Percentiles rank a stretch among this genome's conserved stretches.
Evolutionary conservation across 2,329 filamentous ascomycete genomes (phyloP).

Genomic region (Chrysoporthe deuterocubensis): DNA sequence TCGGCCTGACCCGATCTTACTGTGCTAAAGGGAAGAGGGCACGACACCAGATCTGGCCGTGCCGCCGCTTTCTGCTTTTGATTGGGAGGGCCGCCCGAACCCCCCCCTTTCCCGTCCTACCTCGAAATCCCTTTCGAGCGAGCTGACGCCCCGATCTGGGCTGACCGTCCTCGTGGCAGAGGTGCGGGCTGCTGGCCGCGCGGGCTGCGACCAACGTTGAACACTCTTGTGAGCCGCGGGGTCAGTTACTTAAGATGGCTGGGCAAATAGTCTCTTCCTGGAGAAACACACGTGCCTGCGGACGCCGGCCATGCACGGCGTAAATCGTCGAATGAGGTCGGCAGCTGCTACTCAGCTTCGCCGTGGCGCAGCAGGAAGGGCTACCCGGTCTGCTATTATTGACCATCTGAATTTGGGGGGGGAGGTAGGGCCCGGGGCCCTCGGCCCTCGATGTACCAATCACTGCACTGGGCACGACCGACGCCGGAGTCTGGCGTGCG

Average conservation of each 20-base stretch:
- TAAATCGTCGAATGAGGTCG: neutral
- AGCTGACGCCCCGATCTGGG: neutral
- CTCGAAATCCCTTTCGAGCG: neutral
- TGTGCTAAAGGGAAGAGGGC: neutral
- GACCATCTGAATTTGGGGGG: neutral
- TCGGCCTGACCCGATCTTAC: neutral
- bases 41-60: neutral
- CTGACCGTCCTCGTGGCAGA: neutral
- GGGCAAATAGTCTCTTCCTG: neutral
- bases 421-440: neutral
- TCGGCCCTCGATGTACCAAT: neutral
- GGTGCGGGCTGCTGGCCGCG: neutral
- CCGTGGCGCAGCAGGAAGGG: neutral
- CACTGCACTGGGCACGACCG: neutral
- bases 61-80: neutral
- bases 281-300: neutral
- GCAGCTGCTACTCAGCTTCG: neutral
- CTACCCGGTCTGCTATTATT: neutral
- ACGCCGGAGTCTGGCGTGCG: neutral
- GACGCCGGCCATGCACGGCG: neutral
- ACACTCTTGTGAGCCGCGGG: neutral
- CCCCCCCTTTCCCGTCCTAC: neutral
- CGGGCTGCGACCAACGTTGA: neutral
- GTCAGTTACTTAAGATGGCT: neutral
- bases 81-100: neutral